These are phyloP conservation scores for Fusarium concolor DNA, from an alignment of 2,329 filamentous ascomycete genomes.

Conservation along the genomic window DNA sequence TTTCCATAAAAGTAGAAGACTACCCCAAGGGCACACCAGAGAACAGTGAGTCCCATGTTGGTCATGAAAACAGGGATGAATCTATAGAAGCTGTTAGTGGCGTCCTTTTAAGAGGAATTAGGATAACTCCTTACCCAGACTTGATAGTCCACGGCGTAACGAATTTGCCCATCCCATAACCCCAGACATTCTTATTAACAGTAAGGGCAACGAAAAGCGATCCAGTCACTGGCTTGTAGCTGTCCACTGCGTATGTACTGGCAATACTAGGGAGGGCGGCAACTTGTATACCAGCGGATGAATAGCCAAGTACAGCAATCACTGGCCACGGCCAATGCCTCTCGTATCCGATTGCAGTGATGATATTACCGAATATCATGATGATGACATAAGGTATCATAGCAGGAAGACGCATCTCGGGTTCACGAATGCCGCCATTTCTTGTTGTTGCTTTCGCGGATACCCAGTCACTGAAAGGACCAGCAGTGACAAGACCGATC, in stretches of 20 bases:
- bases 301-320: conserved; percentile 6
- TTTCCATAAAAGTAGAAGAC: conserved; percentile 8
- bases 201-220: conserved; percentile 7
- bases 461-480: conserved; percentile 6
- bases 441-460: neutral
- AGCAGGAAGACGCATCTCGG: conserved; percentile 1
- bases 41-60: neutral
- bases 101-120: accelerated
- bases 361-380: conserved; percentile 7
- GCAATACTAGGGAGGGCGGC: neutral
- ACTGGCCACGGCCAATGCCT: conserved; percentile 4
- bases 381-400: conserved; percentile 4
- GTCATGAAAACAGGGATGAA: conserved; percentile 17
- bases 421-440: conserved; percentile 9
- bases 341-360: neutral
- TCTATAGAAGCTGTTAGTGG: neutral
- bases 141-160: conserved; percentile 13
- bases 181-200: conserved; percentile 5
- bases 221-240: conserved; percentile 4
- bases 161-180: conserved; percentile 5
- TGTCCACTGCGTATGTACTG: conserved; percentile 3
- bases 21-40: neutral
- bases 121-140: neutral
- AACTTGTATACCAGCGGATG: neutral
- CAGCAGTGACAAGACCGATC: conserved; percentile 5